phyloP scores from a whole-genome alignment of 495 filamentous ascomycete genomes.

The Sordaria brevicollis region DNA sequence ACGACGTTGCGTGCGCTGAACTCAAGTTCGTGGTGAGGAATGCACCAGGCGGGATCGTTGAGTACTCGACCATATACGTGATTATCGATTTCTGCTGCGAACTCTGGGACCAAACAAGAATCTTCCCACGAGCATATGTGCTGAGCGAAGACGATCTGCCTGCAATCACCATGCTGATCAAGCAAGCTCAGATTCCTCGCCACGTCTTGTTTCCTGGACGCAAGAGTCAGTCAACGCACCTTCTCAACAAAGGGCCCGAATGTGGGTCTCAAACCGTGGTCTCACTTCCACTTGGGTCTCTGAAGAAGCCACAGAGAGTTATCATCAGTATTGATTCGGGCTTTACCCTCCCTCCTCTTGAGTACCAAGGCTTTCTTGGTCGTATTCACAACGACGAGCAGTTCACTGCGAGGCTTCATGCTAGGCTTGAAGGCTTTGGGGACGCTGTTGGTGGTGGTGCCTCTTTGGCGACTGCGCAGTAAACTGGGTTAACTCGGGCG shows the following conservation, averaged over 20 bases:
- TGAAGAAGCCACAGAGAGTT: neutral
- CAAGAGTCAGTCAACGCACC: neutral
- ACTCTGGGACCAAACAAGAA: fast-evolving
- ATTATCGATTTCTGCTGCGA: neutral
- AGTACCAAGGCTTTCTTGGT: neutral
- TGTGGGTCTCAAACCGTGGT: neutral
- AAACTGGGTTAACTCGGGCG: no score
- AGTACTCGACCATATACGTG: no score
- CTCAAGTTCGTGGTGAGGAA: no score
- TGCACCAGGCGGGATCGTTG: no score
- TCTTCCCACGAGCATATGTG: neutral
- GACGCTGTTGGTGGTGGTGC: neutral
- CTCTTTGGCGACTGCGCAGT: no score
- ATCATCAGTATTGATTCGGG: neutral
- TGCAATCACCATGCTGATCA: neutral
- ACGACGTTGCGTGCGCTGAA: neutral
- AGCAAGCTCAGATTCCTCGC: neutral
- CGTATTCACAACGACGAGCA: neutral
- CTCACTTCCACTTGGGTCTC: neutral
- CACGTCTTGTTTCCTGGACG: neutral
- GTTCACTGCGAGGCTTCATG: neutral
- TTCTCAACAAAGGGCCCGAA: neutral
- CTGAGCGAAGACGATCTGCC: neutral
- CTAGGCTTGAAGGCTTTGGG: neutral
- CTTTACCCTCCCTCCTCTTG: fast-evolving